Evolutionary conservation across 202 grass and related monocot genomes (phyloP).

Genomic region (Zoysia matrella): DNA sequence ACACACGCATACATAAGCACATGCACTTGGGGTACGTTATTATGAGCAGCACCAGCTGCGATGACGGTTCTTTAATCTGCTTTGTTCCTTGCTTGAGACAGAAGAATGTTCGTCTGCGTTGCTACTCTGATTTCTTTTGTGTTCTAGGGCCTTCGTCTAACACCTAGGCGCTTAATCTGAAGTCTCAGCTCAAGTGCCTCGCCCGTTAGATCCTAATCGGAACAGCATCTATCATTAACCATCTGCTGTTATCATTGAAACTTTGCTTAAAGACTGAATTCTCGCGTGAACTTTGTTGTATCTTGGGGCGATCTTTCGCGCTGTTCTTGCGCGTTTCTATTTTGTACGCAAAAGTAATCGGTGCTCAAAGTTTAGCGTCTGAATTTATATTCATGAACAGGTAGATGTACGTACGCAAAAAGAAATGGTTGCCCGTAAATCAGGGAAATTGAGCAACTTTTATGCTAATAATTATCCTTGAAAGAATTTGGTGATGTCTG

Average conservation of each 20-base stretch:
- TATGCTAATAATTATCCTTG: background rate
- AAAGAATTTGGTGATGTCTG: background rate
- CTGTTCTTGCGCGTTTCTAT: background rate
- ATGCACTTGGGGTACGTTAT: constrained; percentile 33
- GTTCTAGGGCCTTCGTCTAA: constrained; percentile 20
- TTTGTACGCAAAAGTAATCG: background rate
- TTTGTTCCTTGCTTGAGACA: constrained; percentile 44
- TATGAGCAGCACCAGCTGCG: constrained; percentile 32
- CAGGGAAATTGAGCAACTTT: background rate
- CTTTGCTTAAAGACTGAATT: constrained; percentile 53
- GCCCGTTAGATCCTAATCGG: constrained; percentile 32
- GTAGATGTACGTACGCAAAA: background rate
- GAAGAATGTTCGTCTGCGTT: constrained; percentile 33
- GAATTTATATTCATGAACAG: background rate
- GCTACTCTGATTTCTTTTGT: constrained; percentile 1
- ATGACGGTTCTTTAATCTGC: constrained; percentile 34
- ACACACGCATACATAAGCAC: constrained; percentile 18
- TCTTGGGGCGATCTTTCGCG: background rate
- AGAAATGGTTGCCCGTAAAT: background rate
- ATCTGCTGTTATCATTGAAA: constrained; percentile 36
- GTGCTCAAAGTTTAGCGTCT: background rate
- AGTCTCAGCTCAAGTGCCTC: background rate
- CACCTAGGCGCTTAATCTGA: background rate
- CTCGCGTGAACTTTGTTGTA: constrained; percentile 24
- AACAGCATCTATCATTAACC: constrained; percentile 35